Percentiles rank a stretch among this genome's conserved stretches.
phyloP scores from a whole-genome alignment of 495 filamentous ascomycete species.

The Venustampulla echinocandica region DNA sequence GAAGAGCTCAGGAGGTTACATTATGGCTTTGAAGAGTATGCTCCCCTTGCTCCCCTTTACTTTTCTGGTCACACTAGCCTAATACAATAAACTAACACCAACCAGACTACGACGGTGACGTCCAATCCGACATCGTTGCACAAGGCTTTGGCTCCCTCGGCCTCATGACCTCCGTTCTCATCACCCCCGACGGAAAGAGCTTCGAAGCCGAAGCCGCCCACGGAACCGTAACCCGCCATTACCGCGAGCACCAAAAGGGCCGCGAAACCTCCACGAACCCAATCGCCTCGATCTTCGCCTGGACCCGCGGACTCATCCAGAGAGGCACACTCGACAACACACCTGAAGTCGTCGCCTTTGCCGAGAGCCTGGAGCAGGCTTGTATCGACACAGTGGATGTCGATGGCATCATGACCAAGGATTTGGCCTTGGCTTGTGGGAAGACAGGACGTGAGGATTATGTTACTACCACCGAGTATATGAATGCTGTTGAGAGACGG shows the following conservation, averaged over 20 bases:
- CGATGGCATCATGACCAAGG: constrained; percentile 98
- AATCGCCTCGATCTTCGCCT: constrained; percentile 97
- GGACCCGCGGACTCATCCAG: constrained; percentile 92
- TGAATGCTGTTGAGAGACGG: constrained; percentile 80
- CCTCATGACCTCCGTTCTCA: constrained; percentile 95
- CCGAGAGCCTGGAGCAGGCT: constrained; percentile 86
- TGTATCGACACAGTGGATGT: constrained; percentile 88
- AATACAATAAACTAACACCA: constrained; percentile 14
- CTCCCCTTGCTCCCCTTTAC: constrained; percentile 13
- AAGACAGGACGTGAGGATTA: constrained; percentile 72
- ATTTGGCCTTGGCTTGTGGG: constrained; percentile 84
- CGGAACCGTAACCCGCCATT: constrained; percentile 96
- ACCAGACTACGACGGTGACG: constrained; percentile 94
- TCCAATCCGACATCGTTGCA: constrained; percentile 95
- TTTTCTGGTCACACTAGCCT: too few relatives aligned
- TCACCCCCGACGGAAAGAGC: constrained; percentile 89
- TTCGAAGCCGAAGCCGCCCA: constrained; percentile 98
- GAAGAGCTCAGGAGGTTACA: constrained; percentile 88
- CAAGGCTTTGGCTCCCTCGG: constrained; percentile 97
- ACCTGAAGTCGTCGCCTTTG: constrained; percentile 80
- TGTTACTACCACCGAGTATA: constrained; percentile 82
- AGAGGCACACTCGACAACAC: constrained; percentile 84
- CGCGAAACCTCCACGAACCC: constrained; percentile 96
- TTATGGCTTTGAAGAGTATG: constrained; percentile 96
- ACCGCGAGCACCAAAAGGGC: constrained; percentile 97